Conservation (phyloP, 2,329 filamentous ascomycete genomes). For the Colletotrichum kahawae region DNA sequence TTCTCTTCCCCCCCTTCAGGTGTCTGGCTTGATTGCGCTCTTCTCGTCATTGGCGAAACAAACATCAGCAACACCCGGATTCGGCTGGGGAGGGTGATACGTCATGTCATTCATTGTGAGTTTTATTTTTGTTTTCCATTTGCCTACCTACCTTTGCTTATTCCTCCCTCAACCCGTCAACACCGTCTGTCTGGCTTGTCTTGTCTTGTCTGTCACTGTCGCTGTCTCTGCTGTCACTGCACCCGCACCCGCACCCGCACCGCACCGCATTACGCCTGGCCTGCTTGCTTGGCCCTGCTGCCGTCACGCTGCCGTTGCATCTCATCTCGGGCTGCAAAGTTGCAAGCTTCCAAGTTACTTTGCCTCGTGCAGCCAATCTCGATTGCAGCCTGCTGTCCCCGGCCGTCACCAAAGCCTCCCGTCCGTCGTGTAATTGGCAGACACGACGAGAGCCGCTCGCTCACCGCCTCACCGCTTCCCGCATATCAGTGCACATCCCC, state of each 20-base stretch:
- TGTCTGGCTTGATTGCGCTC: slow-evolving; percentile 7
- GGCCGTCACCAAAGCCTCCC: background rate
- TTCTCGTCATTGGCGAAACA: slow-evolving; percentile 18
- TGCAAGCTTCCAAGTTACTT: background rate
- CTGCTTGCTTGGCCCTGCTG: background rate
- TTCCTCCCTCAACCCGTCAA: background rate
- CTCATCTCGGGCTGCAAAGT: background rate
- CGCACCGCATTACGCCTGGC: background rate
- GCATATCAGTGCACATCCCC: slow-evolving; percentile 21
- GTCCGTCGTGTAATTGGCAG: slow-evolving; percentile 14
- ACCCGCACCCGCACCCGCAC: background rate
- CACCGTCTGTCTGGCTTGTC: background rate
- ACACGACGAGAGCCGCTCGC: slow-evolving; percentile 14
- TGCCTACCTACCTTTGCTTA: background rate
- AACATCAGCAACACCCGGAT: slow-evolving; percentile 3
- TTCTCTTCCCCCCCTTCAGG: background rate
- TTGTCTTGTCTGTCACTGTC: background rate
- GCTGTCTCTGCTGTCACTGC: background rate
- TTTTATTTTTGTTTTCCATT: slow-evolving; percentile 11
- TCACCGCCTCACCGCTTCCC: slow-evolving; percentile 24
- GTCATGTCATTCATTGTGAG: slow-evolving; percentile 39
- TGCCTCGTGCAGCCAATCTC: slow-evolving; percentile 12
- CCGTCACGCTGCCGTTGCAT: background rate
- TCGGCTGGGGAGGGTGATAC: slow-evolving; percentile 19
- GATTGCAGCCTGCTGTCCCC: slow-evolving; percentile 14